Percentiles rank a stretch among this genome's conserved stretches.
Conservation (phyloP, 163 green algal species). For the Scenedesmus sp. region DNA sequence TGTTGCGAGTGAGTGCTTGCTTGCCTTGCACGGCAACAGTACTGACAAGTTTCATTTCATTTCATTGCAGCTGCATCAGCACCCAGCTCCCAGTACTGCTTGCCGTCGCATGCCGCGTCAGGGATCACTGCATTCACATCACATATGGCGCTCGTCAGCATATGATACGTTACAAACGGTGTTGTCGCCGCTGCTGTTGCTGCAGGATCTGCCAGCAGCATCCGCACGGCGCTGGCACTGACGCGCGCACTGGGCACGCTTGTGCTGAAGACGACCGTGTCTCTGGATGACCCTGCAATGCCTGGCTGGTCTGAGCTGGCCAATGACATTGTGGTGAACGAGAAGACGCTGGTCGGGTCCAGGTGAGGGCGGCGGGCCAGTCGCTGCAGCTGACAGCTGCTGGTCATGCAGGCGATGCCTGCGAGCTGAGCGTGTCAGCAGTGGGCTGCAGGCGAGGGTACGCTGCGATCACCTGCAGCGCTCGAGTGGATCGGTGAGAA, state of each 20-base stretch:
- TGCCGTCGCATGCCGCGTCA: too few relatives aligned
- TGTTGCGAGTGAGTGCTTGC: too few relatives aligned
- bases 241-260: constrained; percentile 69
- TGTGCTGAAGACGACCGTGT: constrained; percentile 81
- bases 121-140: too few relatives aligned
- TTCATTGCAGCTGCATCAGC: too few relatives aligned
- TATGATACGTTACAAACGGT: not conserved
- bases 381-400: not conserved
- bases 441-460: too few relatives aligned
- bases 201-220: constrained; percentile 64
- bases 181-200: constrained; percentile 18
- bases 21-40: too few relatives aligned
- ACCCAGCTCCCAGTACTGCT: too few relatives aligned
- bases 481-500: too few relatives aligned
- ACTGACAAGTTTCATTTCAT: too few relatives aligned
- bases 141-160: not conserved
- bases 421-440: too few relatives aligned
- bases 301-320: constrained; percentile 72
- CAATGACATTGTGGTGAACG: constrained; percentile 84
- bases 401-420: too few relatives aligned
- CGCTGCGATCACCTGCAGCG: too few relatives aligned
- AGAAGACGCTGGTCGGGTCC: constrained; percentile 76
- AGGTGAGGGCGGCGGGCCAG: constrained; percentile 54
- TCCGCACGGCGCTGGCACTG: constrained; percentile 66
- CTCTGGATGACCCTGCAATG: constrained; percentile 47